Conservation (phyloP, 2,329 filamentous ascomycete species). For the Sporothrix curviconia region DNA sequence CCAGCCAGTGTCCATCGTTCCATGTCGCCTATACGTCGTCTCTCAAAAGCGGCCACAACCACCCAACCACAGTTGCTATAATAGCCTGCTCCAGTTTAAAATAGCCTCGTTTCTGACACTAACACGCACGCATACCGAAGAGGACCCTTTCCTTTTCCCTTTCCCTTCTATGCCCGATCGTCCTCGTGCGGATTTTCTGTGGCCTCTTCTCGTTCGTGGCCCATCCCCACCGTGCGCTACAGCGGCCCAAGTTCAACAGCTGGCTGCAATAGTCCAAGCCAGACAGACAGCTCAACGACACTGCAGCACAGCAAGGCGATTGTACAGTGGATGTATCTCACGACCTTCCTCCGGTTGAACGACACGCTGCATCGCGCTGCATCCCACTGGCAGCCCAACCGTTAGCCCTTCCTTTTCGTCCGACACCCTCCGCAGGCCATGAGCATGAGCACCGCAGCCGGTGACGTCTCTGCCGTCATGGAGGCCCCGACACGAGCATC, state of each 20-base stretch:
- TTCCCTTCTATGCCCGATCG: not conserved
- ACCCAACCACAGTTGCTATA: constrained; percentile 2
- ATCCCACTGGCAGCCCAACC: too few species aligned
- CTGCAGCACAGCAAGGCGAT: too few species aligned
- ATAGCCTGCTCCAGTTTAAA: constrained; percentile 9
- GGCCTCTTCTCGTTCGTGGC: not conserved
- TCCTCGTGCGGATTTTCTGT: not conserved
- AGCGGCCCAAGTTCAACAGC: too few species aligned
- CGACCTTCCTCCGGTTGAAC: too few species aligned
- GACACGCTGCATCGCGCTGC: too few species aligned
- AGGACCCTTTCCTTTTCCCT: not conserved
- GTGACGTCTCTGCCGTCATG: constrained; percentile 23
- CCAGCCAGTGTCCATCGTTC: not conserved
- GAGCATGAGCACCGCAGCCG: not conserved
- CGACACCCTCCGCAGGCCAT: too few species aligned
- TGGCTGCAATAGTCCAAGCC: too few species aligned
- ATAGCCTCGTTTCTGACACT: constrained; percentile 10
- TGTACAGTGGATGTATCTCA: too few species aligned
- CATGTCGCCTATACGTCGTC: not conserved
- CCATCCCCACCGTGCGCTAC: not conserved
- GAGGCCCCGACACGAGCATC: constrained; percentile 36
- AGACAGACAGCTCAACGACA: not conserved
- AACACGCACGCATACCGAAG: not conserved
- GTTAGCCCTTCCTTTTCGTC: too few species aligned
- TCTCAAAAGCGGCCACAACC: not conserved